Evolutionary conservation across 306 rosid species (phyloP).

Genomic region (Quercus berberidifolia): DNA sequence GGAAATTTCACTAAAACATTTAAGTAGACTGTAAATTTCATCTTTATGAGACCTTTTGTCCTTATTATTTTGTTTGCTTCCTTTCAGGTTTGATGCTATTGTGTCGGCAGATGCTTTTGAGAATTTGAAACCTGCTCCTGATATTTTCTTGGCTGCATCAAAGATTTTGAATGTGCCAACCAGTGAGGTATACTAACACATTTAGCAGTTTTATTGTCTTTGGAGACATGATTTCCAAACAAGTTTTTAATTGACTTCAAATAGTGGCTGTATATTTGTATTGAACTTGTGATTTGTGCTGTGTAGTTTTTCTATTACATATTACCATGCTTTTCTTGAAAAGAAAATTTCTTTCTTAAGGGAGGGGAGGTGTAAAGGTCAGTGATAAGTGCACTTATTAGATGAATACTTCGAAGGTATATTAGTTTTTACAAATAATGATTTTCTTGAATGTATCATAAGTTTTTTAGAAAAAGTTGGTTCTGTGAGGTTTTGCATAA

Average conservation of each 20-base stretch:
- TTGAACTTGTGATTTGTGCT: not conserved
- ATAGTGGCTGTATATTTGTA: constrained; percentile 1
- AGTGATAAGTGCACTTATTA: not conserved
- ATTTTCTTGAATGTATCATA: constrained; percentile 7
- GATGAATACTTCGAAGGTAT: not conserved
- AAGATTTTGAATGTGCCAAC: constrained; percentile 65
- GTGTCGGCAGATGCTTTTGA: constrained; percentile 98
- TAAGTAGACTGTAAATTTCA: not conserved
- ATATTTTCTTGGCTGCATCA: constrained; percentile 89
- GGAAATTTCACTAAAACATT: not conserved
- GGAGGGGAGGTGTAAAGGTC: not conserved
- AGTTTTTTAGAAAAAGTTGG: not conserved
- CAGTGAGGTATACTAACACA: constrained; percentile 55
- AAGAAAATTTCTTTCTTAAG: not conserved
- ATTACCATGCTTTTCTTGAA: not conserved
- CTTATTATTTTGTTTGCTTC: constrained; percentile 19
- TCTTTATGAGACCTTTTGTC: not conserved
- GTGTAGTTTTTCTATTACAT: not conserved
- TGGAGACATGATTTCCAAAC: not conserved
- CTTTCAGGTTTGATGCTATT: constrained; percentile 86
- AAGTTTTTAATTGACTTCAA: not conserved
- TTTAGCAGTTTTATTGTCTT: constrained; percentile 12
- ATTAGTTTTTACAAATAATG: not conserved
- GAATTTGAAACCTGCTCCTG: constrained; percentile 97
- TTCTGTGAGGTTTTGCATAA: constrained; percentile 16